Evolutionary conservation across 495 filamentous ascomycete species (phyloP), one percentile per base, ranked within the genome.

Genomic region (Penicillium salamii): DNA sequence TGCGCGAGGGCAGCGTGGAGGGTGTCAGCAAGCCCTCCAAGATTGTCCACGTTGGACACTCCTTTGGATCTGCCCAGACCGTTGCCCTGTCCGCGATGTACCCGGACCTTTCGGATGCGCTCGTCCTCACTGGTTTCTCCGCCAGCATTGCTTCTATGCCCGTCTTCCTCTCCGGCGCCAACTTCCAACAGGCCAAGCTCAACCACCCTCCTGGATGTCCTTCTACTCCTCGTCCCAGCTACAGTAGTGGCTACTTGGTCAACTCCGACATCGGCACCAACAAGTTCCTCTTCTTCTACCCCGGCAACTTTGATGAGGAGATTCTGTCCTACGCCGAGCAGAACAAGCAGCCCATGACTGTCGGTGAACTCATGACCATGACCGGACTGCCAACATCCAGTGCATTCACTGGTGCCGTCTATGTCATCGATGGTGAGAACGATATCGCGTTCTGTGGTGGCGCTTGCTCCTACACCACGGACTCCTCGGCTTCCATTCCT

Each of bases 101-200:
- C 50, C 82, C 82, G 1, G 55, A 62, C 35, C 63, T 76, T 50
- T 77, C 76, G 1, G 79, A 85, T 56, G 81, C 71, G 5, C 62
- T 84, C 19, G 61, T 83, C 29, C 68, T 87, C 19, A 83, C 79
- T 4, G 83, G 83, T 7, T 87, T 75, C 57, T 70, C 73, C 13
- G 60, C 63, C 34, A 74, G 72, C 43, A 24, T 46, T 3, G 53
- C 49, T 13, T 78, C 60, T 38, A 21, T 69, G 7, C 24, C 62
- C 5, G 50, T 51, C n/a, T 76, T 75, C 42, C 49, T 51, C 1
- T 65, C 72, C 12, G 73, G 69, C 15, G 69, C 57, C 42, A 78
- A 76, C 52, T 75, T 76, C 54, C 57, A 72, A n/a, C 55, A 69
- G 17, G 80, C 80, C 1, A 61, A 69, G 14, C 44, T 60, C 15